A percentile compares a stretch with the other conserved stretches of the same genome.
Conservation (phyloP, 2,329 filamentous ascomycete genomes). For the Fusarium sp. region DNA sequence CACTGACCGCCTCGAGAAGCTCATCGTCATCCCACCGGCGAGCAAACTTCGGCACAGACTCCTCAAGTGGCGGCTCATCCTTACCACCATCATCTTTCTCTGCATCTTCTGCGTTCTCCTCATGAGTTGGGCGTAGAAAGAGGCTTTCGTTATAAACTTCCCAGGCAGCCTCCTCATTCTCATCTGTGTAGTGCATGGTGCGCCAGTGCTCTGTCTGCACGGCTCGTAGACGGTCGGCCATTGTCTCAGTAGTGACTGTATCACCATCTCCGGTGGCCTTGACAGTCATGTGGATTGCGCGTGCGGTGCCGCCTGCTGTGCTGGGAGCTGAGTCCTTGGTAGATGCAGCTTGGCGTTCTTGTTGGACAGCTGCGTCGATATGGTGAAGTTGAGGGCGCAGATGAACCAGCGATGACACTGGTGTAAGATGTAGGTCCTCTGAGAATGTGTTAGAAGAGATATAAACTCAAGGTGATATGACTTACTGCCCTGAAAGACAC, state of each 20-base stretch:
- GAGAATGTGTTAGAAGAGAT: slow-evolving; percentile 33
- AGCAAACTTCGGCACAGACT: slow-evolving; percentile 55
- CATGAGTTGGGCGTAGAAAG: slow-evolving; percentile 52
- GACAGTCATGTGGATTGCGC: slow-evolving; percentile 87
- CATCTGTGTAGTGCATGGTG: slow-evolving; percentile 82
- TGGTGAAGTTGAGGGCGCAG: slow-evolving; percentile 94
- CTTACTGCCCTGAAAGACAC: slow-evolving; percentile 86
- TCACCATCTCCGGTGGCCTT: slow-evolving; percentile 80
- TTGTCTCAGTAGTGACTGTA: slow-evolving; percentile 74
- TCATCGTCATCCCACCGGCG: slow-evolving; percentile 60
- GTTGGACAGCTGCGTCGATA: slow-evolving; percentile 84
- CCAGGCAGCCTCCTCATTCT: slow-evolving; percentile 82
- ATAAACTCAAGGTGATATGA: slow-evolving; percentile 28
- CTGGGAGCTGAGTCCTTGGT: slow-evolving; percentile 53
- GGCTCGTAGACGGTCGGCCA: slow-evolving; percentile 78
- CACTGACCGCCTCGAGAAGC: slow-evolving; percentile 61
- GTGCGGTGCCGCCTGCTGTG: slow-evolving; percentile 65
- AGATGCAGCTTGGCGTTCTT: slow-evolving; percentile 65
- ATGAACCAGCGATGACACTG: slow-evolving; percentile 84
- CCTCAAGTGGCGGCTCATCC: slow-evolving; percentile 48
- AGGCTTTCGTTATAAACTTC: slow-evolving; percentile 80
- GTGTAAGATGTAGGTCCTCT: slow-evolving; percentile 90
- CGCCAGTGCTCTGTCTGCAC: slow-evolving; percentile 89
- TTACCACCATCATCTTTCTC: slow-evolving; percentile 36
- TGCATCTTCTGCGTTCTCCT: slow-evolving; percentile 26